Base-by-base conservation (phyloP, 2,329 filamentous ascomycete genomes). In the Aspergillaceae sp. region DNA sequence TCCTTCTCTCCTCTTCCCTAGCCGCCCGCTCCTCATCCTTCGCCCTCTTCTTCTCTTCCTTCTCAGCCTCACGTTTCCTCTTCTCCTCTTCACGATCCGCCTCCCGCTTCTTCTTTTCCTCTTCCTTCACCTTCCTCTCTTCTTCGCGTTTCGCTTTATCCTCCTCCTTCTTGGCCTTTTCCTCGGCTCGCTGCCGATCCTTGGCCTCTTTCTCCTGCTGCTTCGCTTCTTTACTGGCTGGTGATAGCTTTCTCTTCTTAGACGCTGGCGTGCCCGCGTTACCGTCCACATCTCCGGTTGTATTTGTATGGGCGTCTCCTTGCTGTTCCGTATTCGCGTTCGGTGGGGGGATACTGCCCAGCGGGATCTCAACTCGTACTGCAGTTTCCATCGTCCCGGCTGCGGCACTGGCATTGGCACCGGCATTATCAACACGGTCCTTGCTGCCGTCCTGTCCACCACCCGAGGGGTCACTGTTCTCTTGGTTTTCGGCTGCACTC, bases 1-100 rank as follows among this genome's bases (percentile, higher is more conserved):
- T 71, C 45, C 67, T 65, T 49, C 66, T 69, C 50, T 74, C 71
- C 41, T 70, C 68, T 48, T 75, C 69, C 43, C 63, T 57, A 1
- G 54, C 60, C 1, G 54, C 54, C 46, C 57, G 61, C 44, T 66
- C 63, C 32, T 62, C 64, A n/a, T 72, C 67, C 48, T 69, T 70
- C 36, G 65, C 63, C 38, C 64, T 64, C 49, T 68, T 72, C 44
- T 73, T 70, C 48, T 73, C 67, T 29, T 73, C 68, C 48, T 64
- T 68, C 48, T 69, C 70, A n/a, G 67, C 64, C 34, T 70, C 63
- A 7, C 64, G 61, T 40, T 71, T 74, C 44, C 59, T 65, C 45
- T 69, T 74, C 49, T 74, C 70, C 47, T 71, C 70, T 41, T 71
- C 69, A n/a, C 67, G 61, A 48, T 69, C 70, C n/a, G 68, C 64